Conservation (phyloP, 2,329 filamentous ascomycete species). For the Ascochyta pisi region DNA sequence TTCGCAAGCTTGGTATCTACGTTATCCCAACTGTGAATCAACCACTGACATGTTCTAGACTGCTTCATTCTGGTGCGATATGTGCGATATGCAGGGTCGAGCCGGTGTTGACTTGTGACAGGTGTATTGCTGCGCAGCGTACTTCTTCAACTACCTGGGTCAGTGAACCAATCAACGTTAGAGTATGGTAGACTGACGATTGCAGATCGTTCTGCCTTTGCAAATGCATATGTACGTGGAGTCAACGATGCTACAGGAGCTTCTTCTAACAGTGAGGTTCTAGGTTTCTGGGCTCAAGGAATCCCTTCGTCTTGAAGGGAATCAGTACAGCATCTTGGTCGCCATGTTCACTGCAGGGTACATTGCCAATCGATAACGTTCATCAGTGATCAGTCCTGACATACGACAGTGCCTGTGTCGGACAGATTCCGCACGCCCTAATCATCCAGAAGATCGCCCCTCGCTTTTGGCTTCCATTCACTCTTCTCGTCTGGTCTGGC, state of each 20-base stretch:
- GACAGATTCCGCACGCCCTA: constrained; percentile 39
- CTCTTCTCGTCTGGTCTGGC: constrained; percentile 37
- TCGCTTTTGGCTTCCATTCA: constrained; percentile 40
- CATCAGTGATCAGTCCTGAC: background rate
- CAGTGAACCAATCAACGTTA: background rate
- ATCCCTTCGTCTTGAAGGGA: constrained; percentile 30
- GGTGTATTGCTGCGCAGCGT: constrained; percentile 41
- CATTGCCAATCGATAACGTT: background rate
- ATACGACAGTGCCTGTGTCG: constrained; percentile 28
- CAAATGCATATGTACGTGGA: constrained; percentile 37
- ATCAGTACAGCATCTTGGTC: constrained; percentile 39
- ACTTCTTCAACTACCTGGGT: constrained; percentile 45
- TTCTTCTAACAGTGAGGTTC: background rate
- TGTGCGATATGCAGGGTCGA: background rate
- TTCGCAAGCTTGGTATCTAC: constrained; percentile 34
- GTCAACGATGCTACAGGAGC: background rate
- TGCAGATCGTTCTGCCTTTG: constrained; percentile 35
- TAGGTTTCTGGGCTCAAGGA: constrained; percentile 39
- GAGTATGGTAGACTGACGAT: background rate
- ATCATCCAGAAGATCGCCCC: constrained; percentile 39
- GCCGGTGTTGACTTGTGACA: constrained; percentile 3
- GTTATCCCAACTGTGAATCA: background rate
- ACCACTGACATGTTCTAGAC: constrained; percentile 22
- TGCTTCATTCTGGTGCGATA: constrained; percentile 34
- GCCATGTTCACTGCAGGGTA: constrained; percentile 41